phyloP scores from a whole-genome alignment of 441 rosid species.

The Raphanus hybrid region DNA sequence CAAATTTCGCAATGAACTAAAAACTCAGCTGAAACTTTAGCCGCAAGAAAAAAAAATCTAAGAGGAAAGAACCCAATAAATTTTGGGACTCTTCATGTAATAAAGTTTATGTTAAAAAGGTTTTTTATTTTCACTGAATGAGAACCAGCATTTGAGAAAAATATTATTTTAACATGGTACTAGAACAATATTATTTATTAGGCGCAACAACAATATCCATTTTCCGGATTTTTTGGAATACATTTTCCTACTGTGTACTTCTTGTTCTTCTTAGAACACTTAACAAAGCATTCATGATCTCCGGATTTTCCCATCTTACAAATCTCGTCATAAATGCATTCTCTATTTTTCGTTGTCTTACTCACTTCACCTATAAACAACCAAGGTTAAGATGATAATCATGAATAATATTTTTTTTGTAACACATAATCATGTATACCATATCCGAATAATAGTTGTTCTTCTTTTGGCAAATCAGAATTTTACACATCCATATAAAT shows the following conservation, averaged over 20 bases:
- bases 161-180: background rate
- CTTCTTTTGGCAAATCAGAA: background rate
- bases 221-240: background rate
- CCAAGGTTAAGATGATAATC: background rate
- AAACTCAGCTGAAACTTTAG: background rate
- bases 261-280: background rate
- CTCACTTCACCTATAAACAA: background rate
- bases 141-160: background rate
- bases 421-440: too few species aligned
- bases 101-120: background rate
- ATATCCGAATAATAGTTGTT: background rate
- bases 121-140: too few species aligned
- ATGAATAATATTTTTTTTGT: background rate
- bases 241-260: background rate
- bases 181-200: background rate
- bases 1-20: background rate
- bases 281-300: background rate
- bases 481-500: background rate
- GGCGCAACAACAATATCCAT: constrained; percentile 8
- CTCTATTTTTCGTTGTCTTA: background rate
- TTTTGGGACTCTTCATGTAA: background rate
- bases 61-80: background rate
- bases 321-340: background rate
- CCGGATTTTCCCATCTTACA: background rate
- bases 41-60: background rate